Evolutionary conservation across 495 filamentous ascomycete species (phyloP), one percentile per base, ranked within the genome.

Genomic region (Neurospora sp.): DNA sequence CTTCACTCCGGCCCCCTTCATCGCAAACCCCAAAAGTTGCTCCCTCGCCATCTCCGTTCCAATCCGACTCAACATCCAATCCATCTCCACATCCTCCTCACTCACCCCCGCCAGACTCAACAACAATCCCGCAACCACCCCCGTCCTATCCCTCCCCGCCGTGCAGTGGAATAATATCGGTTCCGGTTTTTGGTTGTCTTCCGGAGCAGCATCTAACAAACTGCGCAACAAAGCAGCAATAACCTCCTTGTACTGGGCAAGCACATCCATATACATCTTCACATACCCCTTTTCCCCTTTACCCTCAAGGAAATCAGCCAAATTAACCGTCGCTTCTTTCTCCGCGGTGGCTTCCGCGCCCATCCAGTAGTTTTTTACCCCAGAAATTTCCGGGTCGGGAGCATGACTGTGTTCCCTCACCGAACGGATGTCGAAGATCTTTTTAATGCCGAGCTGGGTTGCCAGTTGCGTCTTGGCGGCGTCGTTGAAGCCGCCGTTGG

Each of bases 131-230:
- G 88, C 82, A 11, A 91, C 77, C 1, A 91, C 87, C 4, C 90
- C 90, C 0, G 90, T 91, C n/a, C 90, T 85, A 74, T 91, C 89
- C 74, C 90, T 88, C 7, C 90, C 90, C 12, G 89, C 88, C 87
- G 86, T 89, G 74, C 77, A 87, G 70, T 87, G 86, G 60, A 87
- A 81, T 42, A 87, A 69, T 35, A 86, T 79, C 23, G 78, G 78
- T 46, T 81, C 82, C 76, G 78, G 8, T 31, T 37, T 23, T 75
- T 74, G 72, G 84, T 74, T 72, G 84, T 82, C 46, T 79, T 66
- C 12, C 84, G 77, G 42, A 79, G 79, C 75, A 79, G 79, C 75
- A 3, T 84, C 79, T 16, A 87, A 74, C 16, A 87, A 76, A 23
- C 76, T 76, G 76, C 73, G 79, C 18, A 87, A 73, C 27, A 87